Conservation (phyloP, 805 yeast species). For the Myxozyma neglecta region DNA sequence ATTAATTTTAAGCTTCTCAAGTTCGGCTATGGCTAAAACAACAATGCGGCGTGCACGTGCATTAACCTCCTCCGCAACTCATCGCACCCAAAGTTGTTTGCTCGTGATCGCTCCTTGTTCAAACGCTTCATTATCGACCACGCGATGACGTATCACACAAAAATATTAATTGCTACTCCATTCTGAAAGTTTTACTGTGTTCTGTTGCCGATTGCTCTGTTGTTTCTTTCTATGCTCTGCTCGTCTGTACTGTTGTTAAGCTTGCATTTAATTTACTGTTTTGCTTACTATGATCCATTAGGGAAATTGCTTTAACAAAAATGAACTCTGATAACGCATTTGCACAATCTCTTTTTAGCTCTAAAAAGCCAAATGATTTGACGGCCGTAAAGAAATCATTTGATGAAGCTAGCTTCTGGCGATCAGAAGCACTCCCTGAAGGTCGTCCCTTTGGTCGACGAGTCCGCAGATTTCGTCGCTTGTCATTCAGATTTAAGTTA, state of each 20-base stretch:
- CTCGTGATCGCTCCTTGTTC: not conserved
- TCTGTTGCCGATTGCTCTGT: not conserved
- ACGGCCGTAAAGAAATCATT: not conserved
- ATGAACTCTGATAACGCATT: not conserved
- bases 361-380: not conserved
- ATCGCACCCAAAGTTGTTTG: not conserved
- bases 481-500: not conserved
- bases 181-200: not conserved
- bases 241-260: not conserved
- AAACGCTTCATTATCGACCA: not conserved
- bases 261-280: not conserved
- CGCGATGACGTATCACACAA: conserved; percentile 2
- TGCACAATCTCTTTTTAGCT: not conserved
- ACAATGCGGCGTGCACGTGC: not conserved
- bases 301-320: not conserved
- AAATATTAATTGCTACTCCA: not conserved
- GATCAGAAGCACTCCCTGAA: no score
- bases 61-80: not conserved
- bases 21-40: not conserved
- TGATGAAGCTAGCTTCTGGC: not conserved
- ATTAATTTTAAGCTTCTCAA: not conserved
- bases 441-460: not conserved
- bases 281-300: not conserved
- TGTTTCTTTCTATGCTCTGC: not conserved
- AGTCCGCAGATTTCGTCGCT: not conserved